Conservation (phyloP, 2,329 filamentous ascomycete species). For the Ophiostoma triangulosporum region DNA sequence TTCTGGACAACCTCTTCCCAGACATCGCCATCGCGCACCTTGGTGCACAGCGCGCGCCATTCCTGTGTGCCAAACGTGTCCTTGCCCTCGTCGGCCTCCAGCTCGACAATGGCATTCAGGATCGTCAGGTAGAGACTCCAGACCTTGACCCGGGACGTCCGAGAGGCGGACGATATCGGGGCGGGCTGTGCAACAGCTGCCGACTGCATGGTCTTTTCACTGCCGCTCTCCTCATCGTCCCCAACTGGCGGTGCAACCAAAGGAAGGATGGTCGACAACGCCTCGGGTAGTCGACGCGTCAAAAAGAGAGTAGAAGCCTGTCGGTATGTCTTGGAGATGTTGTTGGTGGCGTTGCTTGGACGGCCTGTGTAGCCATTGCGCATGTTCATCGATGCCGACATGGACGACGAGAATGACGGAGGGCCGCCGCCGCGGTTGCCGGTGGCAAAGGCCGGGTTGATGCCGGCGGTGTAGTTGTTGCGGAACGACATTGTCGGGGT, state of each 20-base stretch:
- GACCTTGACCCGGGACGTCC: conserved; percentile 78
- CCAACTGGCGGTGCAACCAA: conserved; percentile 52
- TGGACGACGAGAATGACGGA: conserved; percentile 39
- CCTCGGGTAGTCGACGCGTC: conserved; percentile 83
- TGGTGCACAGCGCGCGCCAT: conserved; percentile 70
- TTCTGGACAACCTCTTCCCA: conserved; percentile 87
- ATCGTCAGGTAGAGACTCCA: conserved; percentile 96
- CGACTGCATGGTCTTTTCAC: neutral
- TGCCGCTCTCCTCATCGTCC: conserved; percentile 16
- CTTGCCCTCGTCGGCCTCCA: conserved; percentile 84
- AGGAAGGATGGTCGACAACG: conserved; percentile 70
- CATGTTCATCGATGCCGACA: conserved; percentile 49
- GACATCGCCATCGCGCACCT: conserved; percentile 78
- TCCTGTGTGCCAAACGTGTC: conserved; percentile 71
- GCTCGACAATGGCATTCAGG: conserved; percentile 77
- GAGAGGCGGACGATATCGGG: conserved; percentile 66
- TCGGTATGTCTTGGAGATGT: conserved; percentile 85
- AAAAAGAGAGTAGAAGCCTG: conserved; percentile 90
- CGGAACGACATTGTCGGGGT: conserved; percentile 27
- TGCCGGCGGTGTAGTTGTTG: conserved; percentile 28
- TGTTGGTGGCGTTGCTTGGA: conserved; percentile 17
- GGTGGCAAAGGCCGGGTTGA: conserved; percentile 34
- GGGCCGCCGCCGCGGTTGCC: neutral
- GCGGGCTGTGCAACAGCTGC: conserved; percentile 36
- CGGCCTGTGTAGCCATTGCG: conserved; percentile 33